Base-by-base conservation (phyloP, 768 basidiomycete genomes). In the Galerina marginata region DNA sequence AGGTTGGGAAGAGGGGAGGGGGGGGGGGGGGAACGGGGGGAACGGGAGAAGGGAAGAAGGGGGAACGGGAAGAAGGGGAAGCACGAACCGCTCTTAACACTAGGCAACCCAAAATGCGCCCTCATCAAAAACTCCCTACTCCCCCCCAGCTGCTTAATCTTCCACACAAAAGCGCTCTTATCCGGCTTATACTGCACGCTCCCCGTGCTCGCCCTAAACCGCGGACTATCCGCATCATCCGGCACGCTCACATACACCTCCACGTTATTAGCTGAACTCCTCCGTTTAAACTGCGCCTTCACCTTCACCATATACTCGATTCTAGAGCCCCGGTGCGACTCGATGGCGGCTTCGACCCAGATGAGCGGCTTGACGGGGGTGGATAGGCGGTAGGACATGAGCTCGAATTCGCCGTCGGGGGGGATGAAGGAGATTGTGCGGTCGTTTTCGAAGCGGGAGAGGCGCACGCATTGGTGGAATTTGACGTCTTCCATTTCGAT, bases 401-500 rank as follows among this genome's bases (percentile, higher is more conserved):
- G 86, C 71, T 98, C 97, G 69, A 99, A 99, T 73, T 98, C 96
- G 69, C 97, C 97, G 72, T 99, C 96, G 3, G 97, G 96, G 0
- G n/a, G 97, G 68, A 99, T 99, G 79, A 99, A 99, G 38, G 93
- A 95, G 71, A 99, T 99, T 0, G 96, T 99, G 61, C 97, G 90
- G 77, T 99, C 96, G 74, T 97, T 98, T 71, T 99, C 97, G 71
- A 99, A 99, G 6, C 96, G 88, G 9, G 95, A 91, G 23, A 99
- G 83, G 9, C 97, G 93, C 10, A 99, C 97, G 69, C 97, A 99
- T 82, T 99, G 97, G 71, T 99, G 97, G 80, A 99, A 99, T 74
- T 98, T 98, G 79, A 98, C 94, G 69, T 99, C 97, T 74, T 99
- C 97, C 92, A 99, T 97, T 77, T 99, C 97, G 66, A 99, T 97